Conservation (phyloP, 2,329 filamentous ascomycete species). For the Aureobasidium sp. region DNA sequence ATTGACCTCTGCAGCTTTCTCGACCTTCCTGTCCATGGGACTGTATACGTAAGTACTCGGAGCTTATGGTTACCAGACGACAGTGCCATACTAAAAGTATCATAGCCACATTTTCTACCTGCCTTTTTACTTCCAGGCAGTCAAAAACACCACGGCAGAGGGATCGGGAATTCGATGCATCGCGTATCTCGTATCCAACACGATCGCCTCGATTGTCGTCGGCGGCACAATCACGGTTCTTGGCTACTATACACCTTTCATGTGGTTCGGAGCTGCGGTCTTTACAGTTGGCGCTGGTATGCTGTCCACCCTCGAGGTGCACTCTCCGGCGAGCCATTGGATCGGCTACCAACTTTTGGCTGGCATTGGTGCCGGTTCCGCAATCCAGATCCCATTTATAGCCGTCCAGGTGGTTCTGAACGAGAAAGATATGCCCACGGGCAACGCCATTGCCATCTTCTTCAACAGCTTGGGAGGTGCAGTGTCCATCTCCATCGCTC, state of each 20-base stretch:
- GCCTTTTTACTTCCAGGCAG: constrained; percentile 28
- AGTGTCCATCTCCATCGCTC: constrained; percentile 26
- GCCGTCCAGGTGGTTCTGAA: constrained; percentile 30
- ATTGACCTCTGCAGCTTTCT: constrained; percentile 28
- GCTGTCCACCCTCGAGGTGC: constrained; percentile 31
- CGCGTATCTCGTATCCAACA: constrained; percentile 29
- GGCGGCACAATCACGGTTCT: constrained; percentile 22
- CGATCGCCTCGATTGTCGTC: constrained; percentile 20
- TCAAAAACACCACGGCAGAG: constrained; percentile 24
- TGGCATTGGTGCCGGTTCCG: constrained; percentile 43
- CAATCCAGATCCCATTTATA: constrained; percentile 46
- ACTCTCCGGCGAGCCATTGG: constrained; percentile 40
- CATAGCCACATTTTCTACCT: constrained; percentile 30
- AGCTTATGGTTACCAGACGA: neutral
- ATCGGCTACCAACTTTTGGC: constrained; percentile 49
- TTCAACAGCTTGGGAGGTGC: constrained; percentile 28
- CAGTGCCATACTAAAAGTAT: neutral
- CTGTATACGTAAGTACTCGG: constrained; percentile 26
- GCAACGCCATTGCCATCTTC: constrained; percentile 29
- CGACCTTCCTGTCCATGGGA: constrained; percentile 32
- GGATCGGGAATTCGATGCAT: constrained; percentile 46
- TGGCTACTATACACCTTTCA: constrained; percentile 23
- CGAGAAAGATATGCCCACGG: constrained; percentile 47
- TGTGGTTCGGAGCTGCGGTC: constrained; percentile 19
- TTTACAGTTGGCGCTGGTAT: constrained; percentile 25